These are phyloP conservation scores for Blattamonas nauphoetae DNA, from an alignment of 78 protist species.

Conservation along the genomic window DNA sequence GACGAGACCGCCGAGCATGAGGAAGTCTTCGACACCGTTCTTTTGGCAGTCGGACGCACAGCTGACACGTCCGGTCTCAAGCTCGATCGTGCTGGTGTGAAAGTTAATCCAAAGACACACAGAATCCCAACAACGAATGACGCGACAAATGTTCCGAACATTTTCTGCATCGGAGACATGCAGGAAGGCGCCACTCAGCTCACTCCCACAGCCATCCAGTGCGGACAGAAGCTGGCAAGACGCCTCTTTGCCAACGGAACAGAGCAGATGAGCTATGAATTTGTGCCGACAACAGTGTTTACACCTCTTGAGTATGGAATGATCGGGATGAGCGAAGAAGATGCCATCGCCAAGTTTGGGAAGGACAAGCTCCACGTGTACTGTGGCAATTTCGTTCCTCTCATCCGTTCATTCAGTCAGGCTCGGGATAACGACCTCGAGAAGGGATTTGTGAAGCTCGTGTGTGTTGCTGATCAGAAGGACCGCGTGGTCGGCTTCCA, in stretches of 20 bases:
- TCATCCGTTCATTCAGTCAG: conserved; percentile 62
- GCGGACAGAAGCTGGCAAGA: conserved; percentile 58
- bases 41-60: conserved; percentile 73
- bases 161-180: conserved; percentile 68
- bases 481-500: conserved; percentile 70
- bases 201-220: conserved; percentile 86
- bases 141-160: conserved; percentile 54
- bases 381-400: conserved; percentile 41
- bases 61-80: conserved; percentile 40
- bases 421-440: conserved; percentile 34
- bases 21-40: conserved; percentile 69
- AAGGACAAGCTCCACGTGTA: conserved; percentile 65
- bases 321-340: conserved; percentile 70
- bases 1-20: conserved; percentile 1
- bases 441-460: conserved; percentile 45
- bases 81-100: conserved; percentile 49
- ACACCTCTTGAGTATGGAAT: conserved; percentile 86
- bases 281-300: conserved; percentile 87
- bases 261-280: conserved; percentile 35
- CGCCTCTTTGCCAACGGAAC: conserved; percentile 50
- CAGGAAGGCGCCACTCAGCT: conserved; percentile 61
- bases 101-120: conserved; percentile 17
- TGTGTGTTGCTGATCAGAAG: conserved; percentile 9
- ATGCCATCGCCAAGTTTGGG: conserved; percentile 54
- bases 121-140: conserved; percentile 48